Base-by-base conservation (phyloP, 1,139 yeast genomes). In the Lodderomyces oxycetoniae region DNA sequence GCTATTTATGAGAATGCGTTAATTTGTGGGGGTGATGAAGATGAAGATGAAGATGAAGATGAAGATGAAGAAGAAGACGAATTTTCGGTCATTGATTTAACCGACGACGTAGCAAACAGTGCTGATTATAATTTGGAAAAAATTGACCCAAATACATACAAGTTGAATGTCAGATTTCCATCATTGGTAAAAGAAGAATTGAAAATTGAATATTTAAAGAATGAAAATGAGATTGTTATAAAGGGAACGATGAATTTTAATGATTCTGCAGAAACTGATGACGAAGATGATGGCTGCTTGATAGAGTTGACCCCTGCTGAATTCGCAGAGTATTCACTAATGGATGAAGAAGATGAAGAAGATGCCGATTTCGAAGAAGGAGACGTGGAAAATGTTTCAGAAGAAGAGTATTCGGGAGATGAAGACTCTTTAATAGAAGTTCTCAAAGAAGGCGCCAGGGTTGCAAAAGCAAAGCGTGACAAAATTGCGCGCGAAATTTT, bases 91-190 rank as follows among this genome's bases (percentile, higher is more conserved):
- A 61, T 67, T 41, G 74, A 68, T 47, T 62, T 67, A 48, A 52
- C 67, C 31, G 60, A 59, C 35, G 74, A 68, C 47, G 61, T 68
- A 46, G 63, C 57, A 40, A 55, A 65, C 48, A 63, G 71, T 35
- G 67, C 65, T 44, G 74, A 68, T 48, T 67, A 70, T 48, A 72
- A 67, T 49, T 59, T 68, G 45, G 50, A 57, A 28, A 63, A 67
- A 44, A 46, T 62, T 19, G 65, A 66, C 40, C 68, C 64, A 29
- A 53, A 61, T 40, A 61, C 62, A 15, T 69, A 67, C 52, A 64
- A 63, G 45, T 61, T 68, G 46, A 59, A 53, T 42, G 55, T 68
- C 40, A 61, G 74, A 49, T 63, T 68, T 37, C 74, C 74, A 22
- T 61, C 72, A 11, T 50, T 68, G 35, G 59, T 62, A 33, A 61